Evolutionary conservation across 2,329 filamentous ascomycete species (phyloP), one percentile per base, ranked within the genome.

Genomic region (Beauveria varroae): DNA sequence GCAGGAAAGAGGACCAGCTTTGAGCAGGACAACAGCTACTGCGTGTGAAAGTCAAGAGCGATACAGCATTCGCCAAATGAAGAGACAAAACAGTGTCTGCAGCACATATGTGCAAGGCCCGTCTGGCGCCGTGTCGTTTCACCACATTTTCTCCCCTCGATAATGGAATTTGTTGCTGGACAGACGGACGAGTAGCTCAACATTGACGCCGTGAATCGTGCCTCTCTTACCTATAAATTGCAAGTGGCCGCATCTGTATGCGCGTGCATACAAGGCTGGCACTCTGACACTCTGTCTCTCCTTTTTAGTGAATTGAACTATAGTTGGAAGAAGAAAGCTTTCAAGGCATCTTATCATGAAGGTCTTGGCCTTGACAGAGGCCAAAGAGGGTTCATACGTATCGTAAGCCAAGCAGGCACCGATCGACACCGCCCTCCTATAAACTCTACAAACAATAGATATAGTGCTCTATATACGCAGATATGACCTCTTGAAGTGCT

Each of bases 11-110:
- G 37, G 46, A 34, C n/a, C 16, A 22, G 10, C 12, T 51, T 24
- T 20, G 24, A 43, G 56, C 37, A 58, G 56, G 56, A 58, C 3
- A 51, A 58, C 56, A 58, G 56, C 46, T 52, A 58, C 56, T 44
- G 56, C 56, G 26, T 57, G 30, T 28, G 26, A 57, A 16, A 49
- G n/a, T 26, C 20, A 5, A 47, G 44, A 57, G 28, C 43, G 34
- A 22, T 22, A 57, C 26, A 37, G 28, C 54, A 24, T 6, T 49
- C 41, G 52, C 52, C 18, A 44, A 24, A 43, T 44, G 40, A 30
- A 59, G 34, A 43, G 43, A 44, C 37, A 22, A 26, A 18, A 18
- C 9, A 37, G 14, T 55, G 34, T 14, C 26, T 55, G 20, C n/a
- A 12, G 52, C 34, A 28, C 4, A 20, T 10, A 4, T 37, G 12